Evolutionary conservation across 208 protist species (phyloP).

Genomic region (Trypanosoma cruzi): DNA sequence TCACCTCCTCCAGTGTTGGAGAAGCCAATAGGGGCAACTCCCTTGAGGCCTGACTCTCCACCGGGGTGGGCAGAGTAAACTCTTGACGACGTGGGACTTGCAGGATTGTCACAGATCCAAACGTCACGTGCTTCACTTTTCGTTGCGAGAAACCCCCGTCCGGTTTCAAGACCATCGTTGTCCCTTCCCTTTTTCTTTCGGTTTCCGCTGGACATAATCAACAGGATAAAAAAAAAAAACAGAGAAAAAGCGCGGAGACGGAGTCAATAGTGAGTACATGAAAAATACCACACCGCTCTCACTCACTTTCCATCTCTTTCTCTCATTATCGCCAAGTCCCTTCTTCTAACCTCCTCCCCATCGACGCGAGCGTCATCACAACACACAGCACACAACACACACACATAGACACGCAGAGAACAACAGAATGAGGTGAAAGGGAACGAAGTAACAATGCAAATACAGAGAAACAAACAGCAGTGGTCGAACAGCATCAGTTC

Average conservation of each 20-base stretch:
- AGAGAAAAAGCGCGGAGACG: background rate
- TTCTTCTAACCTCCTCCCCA: background rate
- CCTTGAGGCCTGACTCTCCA: background rate
- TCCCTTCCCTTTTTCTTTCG: background rate
- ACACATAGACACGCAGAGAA: background rate
- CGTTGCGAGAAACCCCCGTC: too few species aligned
- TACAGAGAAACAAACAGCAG: background rate
- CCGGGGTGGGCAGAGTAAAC: background rate
- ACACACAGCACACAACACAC: too few species aligned
- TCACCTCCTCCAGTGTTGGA: constrained; percentile 2
- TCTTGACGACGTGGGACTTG: constrained; percentile 1
- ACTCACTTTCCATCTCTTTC: background rate
- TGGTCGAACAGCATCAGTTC: constrained; percentile 30
- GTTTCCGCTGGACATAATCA: background rate
- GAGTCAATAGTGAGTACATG: background rate
- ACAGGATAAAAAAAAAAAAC: background rate
- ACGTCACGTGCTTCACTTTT: constrained; percentile 16
- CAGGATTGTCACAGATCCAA: constrained; percentile 21
- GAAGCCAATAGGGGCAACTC: background rate
- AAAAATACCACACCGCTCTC: background rate
- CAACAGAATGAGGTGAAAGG: background rate
- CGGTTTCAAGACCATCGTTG: background rate
- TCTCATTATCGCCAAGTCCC: background rate
- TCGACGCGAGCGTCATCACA: background rate
- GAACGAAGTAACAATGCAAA: background rate